Evolutionary conservation across 257 asterid species (phyloP).

Genomic region (Lycium ferocissimum): DNA sequence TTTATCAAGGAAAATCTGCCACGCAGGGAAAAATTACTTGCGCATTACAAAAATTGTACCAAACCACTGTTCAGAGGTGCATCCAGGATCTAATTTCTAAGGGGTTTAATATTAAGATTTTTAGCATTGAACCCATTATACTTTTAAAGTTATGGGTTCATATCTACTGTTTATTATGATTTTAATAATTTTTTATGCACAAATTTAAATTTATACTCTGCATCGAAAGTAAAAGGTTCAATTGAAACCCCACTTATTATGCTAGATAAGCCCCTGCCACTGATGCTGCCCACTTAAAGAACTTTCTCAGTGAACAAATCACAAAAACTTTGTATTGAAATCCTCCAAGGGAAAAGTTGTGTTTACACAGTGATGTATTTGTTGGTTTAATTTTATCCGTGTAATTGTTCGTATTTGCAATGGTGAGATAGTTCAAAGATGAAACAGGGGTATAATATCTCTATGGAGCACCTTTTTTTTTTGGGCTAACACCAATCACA

Average conservation of each 20-base stretch:
- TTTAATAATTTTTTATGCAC: too few species aligned
- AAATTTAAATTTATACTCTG: too few species aligned
- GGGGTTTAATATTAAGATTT: too few species aligned
- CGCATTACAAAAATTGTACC: background rate
- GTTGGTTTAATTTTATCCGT: background rate
- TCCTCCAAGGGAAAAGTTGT: background rate
- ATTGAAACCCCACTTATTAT: too few species aligned
- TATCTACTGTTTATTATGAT: too few species aligned
- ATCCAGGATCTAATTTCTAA: too few species aligned
- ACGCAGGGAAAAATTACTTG: conserved; percentile 24
- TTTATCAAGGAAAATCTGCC: conserved; percentile 10
- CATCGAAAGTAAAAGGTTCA: too few species aligned
- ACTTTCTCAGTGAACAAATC: background rate
- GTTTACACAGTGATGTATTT: background rate
- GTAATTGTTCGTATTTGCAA: background rate
- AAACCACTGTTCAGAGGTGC: background rate
- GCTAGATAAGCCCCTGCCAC: background rate
- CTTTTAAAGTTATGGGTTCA: too few species aligned
- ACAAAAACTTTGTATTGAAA: background rate
- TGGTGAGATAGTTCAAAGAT: background rate
- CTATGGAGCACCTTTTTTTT: too few species aligned
- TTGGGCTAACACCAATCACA: too few species aligned
- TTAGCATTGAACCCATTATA: too few species aligned
- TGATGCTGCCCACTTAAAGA: background rate
- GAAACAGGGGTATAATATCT: too few species aligned